These are phyloP conservation scores for Colletotrichum sp. DNA, from an alignment of 2,329 filamentous ascomycete species.

Conservation along the genomic window DNA sequence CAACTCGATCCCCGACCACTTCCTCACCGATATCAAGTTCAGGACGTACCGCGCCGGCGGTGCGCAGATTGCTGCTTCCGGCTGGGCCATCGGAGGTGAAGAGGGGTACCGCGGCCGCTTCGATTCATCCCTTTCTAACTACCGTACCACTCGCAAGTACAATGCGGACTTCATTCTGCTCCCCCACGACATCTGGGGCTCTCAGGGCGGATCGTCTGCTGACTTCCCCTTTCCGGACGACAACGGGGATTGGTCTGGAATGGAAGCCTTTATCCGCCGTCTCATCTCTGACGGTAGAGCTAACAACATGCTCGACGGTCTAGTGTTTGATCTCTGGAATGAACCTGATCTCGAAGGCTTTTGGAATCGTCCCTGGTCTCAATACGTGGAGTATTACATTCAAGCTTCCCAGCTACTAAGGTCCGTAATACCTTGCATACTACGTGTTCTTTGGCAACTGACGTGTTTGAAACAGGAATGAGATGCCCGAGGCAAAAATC, in stretches of 20 bases:
- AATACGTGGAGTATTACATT: background rate
- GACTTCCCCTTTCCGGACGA: background rate
- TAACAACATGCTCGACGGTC: background rate
- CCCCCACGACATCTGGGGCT: constrained; percentile 13
- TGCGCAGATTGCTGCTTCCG: background rate
- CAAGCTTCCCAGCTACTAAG: background rate
- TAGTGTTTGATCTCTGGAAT: background rate
- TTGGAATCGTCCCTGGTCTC: background rate
- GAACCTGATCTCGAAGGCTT: background rate
- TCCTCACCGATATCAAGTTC: background rate
- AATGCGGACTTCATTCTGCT: background rate
- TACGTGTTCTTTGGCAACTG: background rate
- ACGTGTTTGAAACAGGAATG: background rate
- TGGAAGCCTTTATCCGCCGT: background rate
- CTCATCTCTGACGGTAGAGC: background rate
- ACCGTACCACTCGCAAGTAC: background rate
- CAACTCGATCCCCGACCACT: background rate
- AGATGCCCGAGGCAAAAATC: background rate
- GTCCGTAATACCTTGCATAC: rapidly evolving
- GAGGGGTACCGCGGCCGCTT: background rate
- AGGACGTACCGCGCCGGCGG: background rate
- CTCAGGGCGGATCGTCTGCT: background rate
- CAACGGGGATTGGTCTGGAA: background rate
- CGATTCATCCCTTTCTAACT: background rate
- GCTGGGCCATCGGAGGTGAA: background rate